Percentiles rank a stretch among this genome's conserved stretches.
phyloP scores from a whole-genome alignment of 2,329 filamentous ascomycete species.

The Neofusicoccum umdonicola region DNA sequence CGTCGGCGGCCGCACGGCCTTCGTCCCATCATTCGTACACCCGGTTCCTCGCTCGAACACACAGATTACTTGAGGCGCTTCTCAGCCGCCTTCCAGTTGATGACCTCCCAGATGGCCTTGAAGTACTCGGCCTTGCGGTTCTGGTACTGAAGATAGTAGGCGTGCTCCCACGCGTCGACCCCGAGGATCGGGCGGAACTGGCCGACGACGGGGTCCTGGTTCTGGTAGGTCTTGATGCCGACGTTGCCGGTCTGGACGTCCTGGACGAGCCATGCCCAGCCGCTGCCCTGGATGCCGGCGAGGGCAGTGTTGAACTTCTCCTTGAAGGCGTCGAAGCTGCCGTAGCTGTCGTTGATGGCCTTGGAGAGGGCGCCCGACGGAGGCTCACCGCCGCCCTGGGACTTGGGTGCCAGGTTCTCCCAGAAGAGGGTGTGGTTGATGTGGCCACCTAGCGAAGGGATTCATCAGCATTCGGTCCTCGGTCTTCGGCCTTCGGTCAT shows the following conservation, averaged over 20 bases:
- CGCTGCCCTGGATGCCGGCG: conserved; percentile 64
- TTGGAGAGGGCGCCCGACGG: conserved; percentile 57
- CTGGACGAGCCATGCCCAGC: conserved; percentile 64
- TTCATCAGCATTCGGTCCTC: not conserved
- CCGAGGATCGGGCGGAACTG: conserved; percentile 80
- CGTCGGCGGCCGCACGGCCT: not conserved
- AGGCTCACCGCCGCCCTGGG: conserved; percentile 64
- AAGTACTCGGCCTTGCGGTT: conserved; percentile 98
- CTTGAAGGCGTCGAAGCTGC: conserved; percentile 59
- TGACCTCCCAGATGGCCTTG: conserved; percentile 85
- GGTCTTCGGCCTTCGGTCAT: not conserved
- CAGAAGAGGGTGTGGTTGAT: conserved; percentile 68
- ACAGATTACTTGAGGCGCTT: conserved; percentile 63
- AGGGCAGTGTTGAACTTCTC: conserved; percentile 63
- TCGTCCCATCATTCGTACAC: not conserved
- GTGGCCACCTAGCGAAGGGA: conserved; percentile 52
- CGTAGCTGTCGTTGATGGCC: conserved; percentile 60
- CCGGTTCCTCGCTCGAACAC: not conserved
- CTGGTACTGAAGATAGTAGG: conserved; percentile 94
- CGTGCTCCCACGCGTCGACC: conserved; percentile 95
- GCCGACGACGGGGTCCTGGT: conserved; percentile 86
- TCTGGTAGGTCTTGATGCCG: conserved; percentile 69
- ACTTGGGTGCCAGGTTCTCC: conserved; percentile 67
- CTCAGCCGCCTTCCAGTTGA: conserved; percentile 92
- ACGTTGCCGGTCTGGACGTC: conserved; percentile 61